A percentile compares a stretch with the other conserved stretches of the same genome.
These are phyloP conservation scores for Teunomyces panamensis DNA, from an alignment of 805 yeast genomes.

Conservation along the genomic window DNA sequence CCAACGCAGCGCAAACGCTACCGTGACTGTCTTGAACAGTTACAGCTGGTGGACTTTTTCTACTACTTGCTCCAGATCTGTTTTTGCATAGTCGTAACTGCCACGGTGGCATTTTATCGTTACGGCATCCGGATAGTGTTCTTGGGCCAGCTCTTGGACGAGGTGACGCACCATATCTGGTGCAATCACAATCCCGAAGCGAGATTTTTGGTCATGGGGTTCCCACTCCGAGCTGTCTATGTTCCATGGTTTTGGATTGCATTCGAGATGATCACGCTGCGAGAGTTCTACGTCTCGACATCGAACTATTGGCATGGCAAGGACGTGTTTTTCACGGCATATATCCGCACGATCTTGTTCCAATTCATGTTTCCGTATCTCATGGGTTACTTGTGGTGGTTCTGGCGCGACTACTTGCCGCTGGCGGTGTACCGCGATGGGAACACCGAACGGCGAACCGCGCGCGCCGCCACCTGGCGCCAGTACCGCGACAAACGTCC, in stretches of 20 bases:
- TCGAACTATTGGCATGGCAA: neutral
- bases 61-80: conserved; percentile 27
- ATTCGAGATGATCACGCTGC: conserved; percentile 3
- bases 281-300: conserved; percentile 2
- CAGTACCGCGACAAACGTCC: conserved; percentile 6
- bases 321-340: neutral
- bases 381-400: conserved; percentile 37
- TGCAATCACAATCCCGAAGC: conserved; percentile 44
- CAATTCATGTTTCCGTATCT: conserved; percentile 6
- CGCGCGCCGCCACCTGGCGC: conserved; percentile 9
- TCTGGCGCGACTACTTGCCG: conserved; percentile 16
- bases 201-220: conserved; percentile 37
- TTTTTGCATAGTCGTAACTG: conserved; percentile 18
- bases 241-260: conserved; percentile 28
- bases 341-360: conserved; percentile 6
- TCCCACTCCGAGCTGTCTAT: conserved; percentile 41
- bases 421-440: conserved; percentile 15
- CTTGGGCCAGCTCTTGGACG: conserved; percentile 38
- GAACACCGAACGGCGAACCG: conserved; percentile 13
- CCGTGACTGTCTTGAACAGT: conserved; percentile 12
- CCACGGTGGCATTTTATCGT: conserved; percentile 15
- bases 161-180: conserved; percentile 43
- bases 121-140: conserved; percentile 17
- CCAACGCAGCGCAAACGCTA: conserved; percentile 15
- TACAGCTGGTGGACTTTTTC: conserved; percentile 28